Conservation (phyloP, 495 filamentous ascomycete species). For the Penicillium cataractarum region DNA sequence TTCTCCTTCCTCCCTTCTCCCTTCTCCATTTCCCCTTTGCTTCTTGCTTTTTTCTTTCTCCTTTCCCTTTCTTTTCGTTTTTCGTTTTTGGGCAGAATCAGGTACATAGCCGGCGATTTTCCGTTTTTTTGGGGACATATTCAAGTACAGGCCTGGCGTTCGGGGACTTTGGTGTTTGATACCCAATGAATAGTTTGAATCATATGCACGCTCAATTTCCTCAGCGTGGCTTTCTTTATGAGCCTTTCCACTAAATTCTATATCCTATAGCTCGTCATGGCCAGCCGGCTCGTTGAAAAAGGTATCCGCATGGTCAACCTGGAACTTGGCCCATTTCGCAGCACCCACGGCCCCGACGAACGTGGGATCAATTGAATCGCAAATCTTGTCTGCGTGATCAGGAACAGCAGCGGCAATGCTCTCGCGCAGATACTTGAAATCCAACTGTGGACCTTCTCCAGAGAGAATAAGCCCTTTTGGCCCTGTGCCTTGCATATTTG, state of each 20-base stretch:
- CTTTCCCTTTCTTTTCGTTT: no score
- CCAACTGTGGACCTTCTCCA: not conserved
- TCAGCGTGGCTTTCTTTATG: not conserved
- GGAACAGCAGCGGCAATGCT: not conserved
- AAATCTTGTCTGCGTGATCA: not conserved
- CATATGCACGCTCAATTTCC: no score
- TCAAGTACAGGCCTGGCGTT: not conserved
- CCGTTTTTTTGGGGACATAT: no score
- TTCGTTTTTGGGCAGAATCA: no score
- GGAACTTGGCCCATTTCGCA: constrained; percentile 4
- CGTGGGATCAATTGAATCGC: not conserved
- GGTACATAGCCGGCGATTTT: no score
- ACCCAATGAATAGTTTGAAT: not conserved
- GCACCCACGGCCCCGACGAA: constrained; percentile 1
- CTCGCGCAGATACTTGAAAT: not conserved
- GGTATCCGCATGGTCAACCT: not conserved
- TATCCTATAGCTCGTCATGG: not conserved
- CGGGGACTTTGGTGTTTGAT: not conserved
- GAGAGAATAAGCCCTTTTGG: not conserved
- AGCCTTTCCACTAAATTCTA: not conserved
- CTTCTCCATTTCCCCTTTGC: no score
- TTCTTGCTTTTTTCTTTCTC: no score
- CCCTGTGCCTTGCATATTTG: not conserved
- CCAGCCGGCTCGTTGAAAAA: not conserved
- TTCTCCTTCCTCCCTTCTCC: no score